Evolutionary conservation across 257 asterid species (phyloP).

Genomic region (Forsythia suspensa): DNA sequence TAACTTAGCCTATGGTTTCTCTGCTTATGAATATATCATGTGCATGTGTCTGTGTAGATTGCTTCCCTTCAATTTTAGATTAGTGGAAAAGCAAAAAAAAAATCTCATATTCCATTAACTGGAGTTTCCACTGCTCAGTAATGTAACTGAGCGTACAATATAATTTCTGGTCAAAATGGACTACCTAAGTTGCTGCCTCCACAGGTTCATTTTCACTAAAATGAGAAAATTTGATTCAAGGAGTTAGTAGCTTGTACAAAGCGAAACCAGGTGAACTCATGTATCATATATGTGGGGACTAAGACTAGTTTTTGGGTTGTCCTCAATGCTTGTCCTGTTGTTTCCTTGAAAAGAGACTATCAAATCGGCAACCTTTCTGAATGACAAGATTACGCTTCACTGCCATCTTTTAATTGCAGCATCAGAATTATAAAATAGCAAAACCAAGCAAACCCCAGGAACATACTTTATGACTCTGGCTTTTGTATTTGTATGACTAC

Average conservation of each 20-base stretch:
- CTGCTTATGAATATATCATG: conserved; percentile 7
- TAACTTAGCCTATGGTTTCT: conserved; percentile 25
- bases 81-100: background rate
- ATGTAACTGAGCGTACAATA: background rate
- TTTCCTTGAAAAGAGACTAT: conserved; percentile 2
- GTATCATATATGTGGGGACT: background rate
- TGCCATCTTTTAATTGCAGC: background rate
- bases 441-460: background rate
- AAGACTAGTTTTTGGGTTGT: background rate
- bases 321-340: background rate
- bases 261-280: background rate
- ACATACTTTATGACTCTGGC: background rate
- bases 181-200: background rate
- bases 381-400: background rate
- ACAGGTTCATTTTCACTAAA: background rate
- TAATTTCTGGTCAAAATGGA: background rate
- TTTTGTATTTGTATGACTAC: background rate
- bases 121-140: background rate
- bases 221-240: background rate
- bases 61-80: background rate
- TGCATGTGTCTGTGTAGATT: background rate
- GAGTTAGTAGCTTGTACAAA: background rate
- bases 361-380: background rate
- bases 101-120: background rate
- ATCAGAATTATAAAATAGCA: background rate